These are phyloP conservation scores for Magnolia changhungtana DNA, from an alignment of 164 flowering plant species.

Conservation along the genomic window DNA sequence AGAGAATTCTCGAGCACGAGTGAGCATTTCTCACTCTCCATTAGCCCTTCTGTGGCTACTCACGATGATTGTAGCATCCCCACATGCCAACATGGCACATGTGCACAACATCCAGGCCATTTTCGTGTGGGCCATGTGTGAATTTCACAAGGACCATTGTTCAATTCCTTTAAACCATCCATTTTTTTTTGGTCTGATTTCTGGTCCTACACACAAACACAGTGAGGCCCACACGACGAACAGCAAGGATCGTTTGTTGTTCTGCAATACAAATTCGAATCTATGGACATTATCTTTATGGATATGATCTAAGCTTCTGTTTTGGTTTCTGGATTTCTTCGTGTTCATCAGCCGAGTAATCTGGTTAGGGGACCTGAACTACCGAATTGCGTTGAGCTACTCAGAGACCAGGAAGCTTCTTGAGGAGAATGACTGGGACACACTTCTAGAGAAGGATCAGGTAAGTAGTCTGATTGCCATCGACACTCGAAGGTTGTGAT, in stretches of 20 bases:
- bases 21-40: slow-evolving; percentile 25
- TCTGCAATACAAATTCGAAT: background rate
- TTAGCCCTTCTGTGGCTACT: background rate
- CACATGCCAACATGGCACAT: background rate
- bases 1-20: slow-evolving; percentile 75
- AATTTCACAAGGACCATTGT: background rate
- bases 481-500: too few species aligned
- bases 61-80: background rate
- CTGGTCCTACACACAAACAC: background rate
- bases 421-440: slow-evolving; percentile 60
- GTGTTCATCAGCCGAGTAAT: slow-evolving; percentile 54
- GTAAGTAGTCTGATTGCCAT: slow-evolving; percentile 20
- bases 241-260: background rate
- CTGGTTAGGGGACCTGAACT: slow-evolving; percentile 92
- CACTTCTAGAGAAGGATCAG: slow-evolving; percentile 79
- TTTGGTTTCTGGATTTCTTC: background rate
- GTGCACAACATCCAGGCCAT: background rate
- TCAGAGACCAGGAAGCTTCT: slow-evolving; percentile 53
- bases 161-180: background rate
- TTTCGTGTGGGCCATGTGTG: background rate
- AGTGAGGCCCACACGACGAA: too few species aligned
- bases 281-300: background rate
- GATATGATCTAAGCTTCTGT: background rate
- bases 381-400: slow-evolving; percentile 73
- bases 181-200: background rate